These are phyloP conservation scores for Schizonepeta tenuifolia DNA, from an alignment of 257 asterid genomes.

Conservation along the genomic window DNA sequence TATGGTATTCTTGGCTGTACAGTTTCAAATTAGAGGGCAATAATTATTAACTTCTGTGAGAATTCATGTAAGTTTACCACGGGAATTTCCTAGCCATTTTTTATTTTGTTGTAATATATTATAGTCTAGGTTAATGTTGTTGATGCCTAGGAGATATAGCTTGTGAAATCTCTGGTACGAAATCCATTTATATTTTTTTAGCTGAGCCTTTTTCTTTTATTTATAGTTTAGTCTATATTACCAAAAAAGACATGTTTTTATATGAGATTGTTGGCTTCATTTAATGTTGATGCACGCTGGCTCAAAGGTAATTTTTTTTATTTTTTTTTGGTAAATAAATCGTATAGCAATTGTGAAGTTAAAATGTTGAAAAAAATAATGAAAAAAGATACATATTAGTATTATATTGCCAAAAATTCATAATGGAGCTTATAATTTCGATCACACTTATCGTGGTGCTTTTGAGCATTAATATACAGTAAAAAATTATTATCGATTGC, in stretches of 20 bases:
- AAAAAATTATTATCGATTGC: too few species aligned
- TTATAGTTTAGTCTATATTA: not conserved
- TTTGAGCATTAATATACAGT: too few species aligned
- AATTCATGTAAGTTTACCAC: conserved; percentile 22
- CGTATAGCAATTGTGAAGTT: not conserved
- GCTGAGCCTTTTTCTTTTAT: not conserved
- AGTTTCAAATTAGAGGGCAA: conserved; percentile 40
- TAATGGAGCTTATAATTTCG: too few species aligned
- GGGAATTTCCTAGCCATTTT: conserved; percentile 15
- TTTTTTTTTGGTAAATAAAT: too few species aligned
- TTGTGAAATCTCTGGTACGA: conserved; percentile 19
- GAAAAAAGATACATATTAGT: not conserved
- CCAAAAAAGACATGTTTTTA: not conserved
- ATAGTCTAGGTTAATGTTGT: conserved; percentile 10
- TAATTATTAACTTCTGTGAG: conserved; percentile 33
- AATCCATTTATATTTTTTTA: not conserved
- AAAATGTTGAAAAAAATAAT: not conserved
- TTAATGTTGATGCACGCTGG: not conserved
- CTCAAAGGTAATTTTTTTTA: not conserved
- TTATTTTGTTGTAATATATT: conserved; percentile 30
- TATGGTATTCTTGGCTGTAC: conserved; percentile 40
- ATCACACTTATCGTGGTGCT: too few species aligned
- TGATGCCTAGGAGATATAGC: conserved; percentile 1
- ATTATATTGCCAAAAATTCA: too few species aligned
- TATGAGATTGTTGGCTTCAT: not conserved